Conservation (phyloP, 345 rosid genomes). For the Arabidopsis suecica region DNA sequence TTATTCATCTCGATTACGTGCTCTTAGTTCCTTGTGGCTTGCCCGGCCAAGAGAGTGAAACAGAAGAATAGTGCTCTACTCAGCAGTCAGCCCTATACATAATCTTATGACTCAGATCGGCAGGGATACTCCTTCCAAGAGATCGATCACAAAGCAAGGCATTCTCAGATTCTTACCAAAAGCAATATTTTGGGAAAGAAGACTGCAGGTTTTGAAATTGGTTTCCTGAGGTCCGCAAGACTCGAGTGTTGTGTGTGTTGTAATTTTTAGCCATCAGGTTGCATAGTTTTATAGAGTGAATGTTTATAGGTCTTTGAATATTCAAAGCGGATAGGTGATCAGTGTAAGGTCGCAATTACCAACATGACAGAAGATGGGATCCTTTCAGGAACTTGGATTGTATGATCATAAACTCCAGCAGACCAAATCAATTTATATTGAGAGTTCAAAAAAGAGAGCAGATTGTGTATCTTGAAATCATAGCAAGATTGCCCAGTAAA, state of each 20-base stretch:
- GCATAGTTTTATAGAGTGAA: slow-evolving; percentile 36
- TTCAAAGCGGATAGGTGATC: slow-evolving; percentile 36
- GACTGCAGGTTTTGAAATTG: slow-evolving; percentile 33
- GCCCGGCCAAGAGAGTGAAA: slow-evolving; percentile 92
- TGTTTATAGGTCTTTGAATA: slow-evolving; percentile 43
- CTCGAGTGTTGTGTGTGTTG: slow-evolving; percentile 39
- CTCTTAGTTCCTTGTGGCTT: slow-evolving; percentile 98
- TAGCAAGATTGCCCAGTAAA: slow-evolving; percentile 17
- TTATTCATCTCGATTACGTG: slow-evolving; percentile 86
- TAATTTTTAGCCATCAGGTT: slow-evolving; percentile 42
- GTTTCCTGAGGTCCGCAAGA: slow-evolving; percentile 26
- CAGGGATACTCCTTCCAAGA: slow-evolving; percentile 37
- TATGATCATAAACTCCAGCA: slow-evolving; percentile 10
- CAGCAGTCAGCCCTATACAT: slow-evolving; percentile 28
- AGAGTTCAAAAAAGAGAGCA: slow-evolving; percentile 2
- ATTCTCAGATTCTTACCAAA: slow-evolving; percentile 34
- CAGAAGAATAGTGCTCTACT: slow-evolving; percentile 7
- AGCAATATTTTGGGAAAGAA: slow-evolving; percentile 35
- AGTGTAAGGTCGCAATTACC: slow-evolving; percentile 32
- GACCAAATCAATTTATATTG: slow-evolving; percentile 32
- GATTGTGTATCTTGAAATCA: slow-evolving; percentile 17
- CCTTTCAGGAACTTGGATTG: slow-evolving; percentile 32
- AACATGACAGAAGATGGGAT: slow-evolving; percentile 36
- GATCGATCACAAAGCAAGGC: slow-evolving; percentile 34
- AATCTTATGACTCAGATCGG: slow-evolving; percentile 24